These are phyloP conservation scores for Schwanniomyces pseudopolymorphus DNA, from an alignment of 805 yeast species.

Conservation along the genomic window DNA sequence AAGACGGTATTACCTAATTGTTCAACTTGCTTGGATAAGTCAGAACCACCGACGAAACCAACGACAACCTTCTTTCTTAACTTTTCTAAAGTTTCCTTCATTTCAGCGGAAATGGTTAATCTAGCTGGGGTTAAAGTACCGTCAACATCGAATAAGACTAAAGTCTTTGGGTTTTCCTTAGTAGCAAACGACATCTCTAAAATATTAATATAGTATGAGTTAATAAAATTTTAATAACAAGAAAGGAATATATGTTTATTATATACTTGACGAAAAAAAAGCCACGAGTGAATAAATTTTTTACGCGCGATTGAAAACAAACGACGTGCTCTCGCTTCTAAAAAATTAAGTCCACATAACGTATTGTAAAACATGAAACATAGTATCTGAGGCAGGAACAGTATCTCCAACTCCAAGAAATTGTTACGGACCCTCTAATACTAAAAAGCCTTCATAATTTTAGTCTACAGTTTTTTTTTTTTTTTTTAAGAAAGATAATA, in stretches of 20 bases:
- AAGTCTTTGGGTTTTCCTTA: constrained; percentile 79
- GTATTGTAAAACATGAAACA: too few species aligned
- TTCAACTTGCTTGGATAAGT: constrained; percentile 90
- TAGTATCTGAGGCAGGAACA: too few species aligned
- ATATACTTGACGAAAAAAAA: neutral
- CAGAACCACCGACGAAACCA: constrained; percentile 98
- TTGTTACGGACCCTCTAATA: too few species aligned
- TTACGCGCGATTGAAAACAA: neutral
- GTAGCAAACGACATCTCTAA: constrained; percentile 57
- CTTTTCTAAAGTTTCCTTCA: constrained; percentile 65
- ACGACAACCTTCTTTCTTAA: constrained; percentile 90
- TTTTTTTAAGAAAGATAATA: constrained; percentile 3
- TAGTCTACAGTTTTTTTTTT: too few species aligned
- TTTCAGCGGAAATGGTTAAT: constrained; percentile 71
- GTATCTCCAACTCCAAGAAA: too few species aligned
- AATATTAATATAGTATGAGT: constrained; percentile 5
- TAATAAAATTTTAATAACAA: constrained; percentile 1
- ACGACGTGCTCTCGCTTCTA: neutral
- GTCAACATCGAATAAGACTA: constrained; percentile 95
- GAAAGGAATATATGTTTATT: neutral
- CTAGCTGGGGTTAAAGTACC: constrained; percentile 99
- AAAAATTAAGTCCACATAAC: too few species aligned
- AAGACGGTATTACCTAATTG: constrained; percentile 84
- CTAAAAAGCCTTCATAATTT: too few species aligned
- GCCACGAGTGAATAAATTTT: constrained; percentile 1